Base-by-base conservation (phyloP, 495 filamentous ascomycete genomes). In the Zalerion maritima region DNA sequence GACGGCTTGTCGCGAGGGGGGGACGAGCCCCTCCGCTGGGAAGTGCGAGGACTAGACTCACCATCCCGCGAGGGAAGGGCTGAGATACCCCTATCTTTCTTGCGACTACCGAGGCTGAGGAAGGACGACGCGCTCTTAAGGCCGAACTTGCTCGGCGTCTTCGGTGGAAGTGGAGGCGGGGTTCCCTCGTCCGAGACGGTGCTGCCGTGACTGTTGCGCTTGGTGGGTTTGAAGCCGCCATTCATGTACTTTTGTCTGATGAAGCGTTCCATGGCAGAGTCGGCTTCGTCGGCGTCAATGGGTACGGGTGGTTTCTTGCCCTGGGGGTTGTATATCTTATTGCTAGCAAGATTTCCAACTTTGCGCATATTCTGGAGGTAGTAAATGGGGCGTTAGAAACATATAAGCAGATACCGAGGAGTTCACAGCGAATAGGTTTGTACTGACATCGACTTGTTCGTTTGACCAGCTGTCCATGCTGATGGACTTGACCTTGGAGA, bases 401-500 rank as follows among this genome's bases (percentile, higher is more conserved):
- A 31, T 27, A 28, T 11, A 4, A 8, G 20, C 18, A 21, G 22
- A 10, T 12, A 2, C n/a, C 15, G 26, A 24, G 14, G 22, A 24
- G 18, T 26, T 10, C n/a, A 29, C 8, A 24, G 21, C 28, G 14
- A 47, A 14, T 14, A 9, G 27, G 16, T 6, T 9, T 12, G 21
- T 6, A 43, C 65, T 49, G 64, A 94, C 87, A 55, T 96, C 89
- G 31, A 97, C 84, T 55, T 97, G 91, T 19, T 94, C 89, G 47
- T 73, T 75, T 24, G 80, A 70, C 89, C 89, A 97, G 28, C 73
- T 83, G 48, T 97, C 89, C 89, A 96, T 94, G 40, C 79, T 92
- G 59, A 96, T 58, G 6, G 85, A 94, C 55, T 97, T 97, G 55
- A 97, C 82, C 54, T 96, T 97, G 24, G 87, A 93, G 32, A 97